Percentiles rank a stretch among this genome's conserved stretches.
These are phyloP conservation scores for Panicum virgatum DNA, from an alignment of 202 grass and related monocot species.

Conservation along the genomic window DNA sequence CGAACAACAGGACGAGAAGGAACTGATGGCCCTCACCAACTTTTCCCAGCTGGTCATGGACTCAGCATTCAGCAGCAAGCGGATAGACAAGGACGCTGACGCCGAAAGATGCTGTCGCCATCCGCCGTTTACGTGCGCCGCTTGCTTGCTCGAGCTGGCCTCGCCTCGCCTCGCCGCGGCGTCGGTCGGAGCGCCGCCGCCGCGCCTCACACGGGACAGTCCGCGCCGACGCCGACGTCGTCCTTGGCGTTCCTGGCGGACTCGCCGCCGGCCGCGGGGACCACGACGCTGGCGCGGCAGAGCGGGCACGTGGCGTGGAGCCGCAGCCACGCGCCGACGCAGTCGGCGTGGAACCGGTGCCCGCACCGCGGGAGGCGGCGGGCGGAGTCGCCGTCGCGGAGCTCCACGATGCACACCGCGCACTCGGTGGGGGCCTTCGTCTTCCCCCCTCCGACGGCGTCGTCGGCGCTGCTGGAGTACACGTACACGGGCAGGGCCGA, in stretches of 20 bases:
- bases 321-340: conserved; percentile 66
- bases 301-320: conserved; percentile 72
- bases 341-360: conserved; percentile 69
- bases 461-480: conserved; percentile 5
- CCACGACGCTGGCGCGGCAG: conserved; percentile 55
- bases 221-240: neutral
- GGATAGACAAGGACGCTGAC: neutral
- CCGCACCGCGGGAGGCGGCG: conserved; percentile 56
- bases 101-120: neutral
- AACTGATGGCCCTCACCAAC: neutral
- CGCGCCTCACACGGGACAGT: conserved; percentile 36
- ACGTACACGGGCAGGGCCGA: conserved; percentile 38
- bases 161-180: neutral
- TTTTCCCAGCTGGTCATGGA: neutral
- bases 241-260: conserved; percentile 3
- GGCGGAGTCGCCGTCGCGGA: conserved; percentile 57
- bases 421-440: conserved; percentile 46
- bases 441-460: neutral
- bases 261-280: neutral
- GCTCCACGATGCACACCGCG: conserved; percentile 72
- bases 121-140: neutral
- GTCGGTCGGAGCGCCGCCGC: neutral
- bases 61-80: neutral
- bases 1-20: neutral
- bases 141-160: neutral